Evolutionary conservation across 1,284 basidiomycete species (phyloP).

Genomic region (Clitocybe nebularis): DNA sequence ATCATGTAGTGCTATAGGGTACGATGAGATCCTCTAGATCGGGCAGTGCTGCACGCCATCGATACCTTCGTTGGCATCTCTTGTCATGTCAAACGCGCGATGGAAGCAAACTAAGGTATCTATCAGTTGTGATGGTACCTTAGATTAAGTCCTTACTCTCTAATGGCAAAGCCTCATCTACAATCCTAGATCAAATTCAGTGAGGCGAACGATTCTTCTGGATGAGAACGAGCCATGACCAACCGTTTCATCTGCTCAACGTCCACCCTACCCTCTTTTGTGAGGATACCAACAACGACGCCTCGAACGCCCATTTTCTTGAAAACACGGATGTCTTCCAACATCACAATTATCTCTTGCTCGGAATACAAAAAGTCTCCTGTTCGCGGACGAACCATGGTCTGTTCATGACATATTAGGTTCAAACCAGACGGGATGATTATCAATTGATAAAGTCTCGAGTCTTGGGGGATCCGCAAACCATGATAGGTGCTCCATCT

Average conservation of each 20-base stretch:
- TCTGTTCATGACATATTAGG: conserved; percentile 46
- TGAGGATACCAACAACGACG: conserved; percentile 69
- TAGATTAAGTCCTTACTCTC: conserved; percentile 42
- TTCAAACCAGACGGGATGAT: conserved; percentile 5
- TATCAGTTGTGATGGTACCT: neutral
- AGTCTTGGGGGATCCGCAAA: conserved; percentile 23
- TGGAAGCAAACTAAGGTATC: conserved; percentile 69
- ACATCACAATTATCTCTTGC: conserved; percentile 65
- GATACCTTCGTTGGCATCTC: conserved; percentile 49
- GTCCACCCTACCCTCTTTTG: conserved; percentile 58
- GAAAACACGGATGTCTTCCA: conserved; percentile 64
- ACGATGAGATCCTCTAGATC: neutral
- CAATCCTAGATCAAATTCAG: conserved; percentile 38
- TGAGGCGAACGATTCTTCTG: neutral
- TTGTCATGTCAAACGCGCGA: conserved; percentile 76
- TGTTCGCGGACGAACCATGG: conserved; percentile 73
- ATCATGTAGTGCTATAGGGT: conserved; percentile 45
- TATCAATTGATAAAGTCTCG: conserved; percentile 7
- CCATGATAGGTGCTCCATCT: conserved; percentile 63
- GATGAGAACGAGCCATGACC: conserved; percentile 6
- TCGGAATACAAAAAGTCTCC: conserved; percentile 75
- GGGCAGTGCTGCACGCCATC: too few relatives aligned
- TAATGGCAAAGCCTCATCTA: conserved; percentile 54
- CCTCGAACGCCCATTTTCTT: conserved; percentile 56
- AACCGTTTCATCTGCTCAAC: conserved; percentile 48